Base-by-base conservation (phyloP, 495 filamentous ascomycete genomes). In the Xylaria sp. region DNA sequence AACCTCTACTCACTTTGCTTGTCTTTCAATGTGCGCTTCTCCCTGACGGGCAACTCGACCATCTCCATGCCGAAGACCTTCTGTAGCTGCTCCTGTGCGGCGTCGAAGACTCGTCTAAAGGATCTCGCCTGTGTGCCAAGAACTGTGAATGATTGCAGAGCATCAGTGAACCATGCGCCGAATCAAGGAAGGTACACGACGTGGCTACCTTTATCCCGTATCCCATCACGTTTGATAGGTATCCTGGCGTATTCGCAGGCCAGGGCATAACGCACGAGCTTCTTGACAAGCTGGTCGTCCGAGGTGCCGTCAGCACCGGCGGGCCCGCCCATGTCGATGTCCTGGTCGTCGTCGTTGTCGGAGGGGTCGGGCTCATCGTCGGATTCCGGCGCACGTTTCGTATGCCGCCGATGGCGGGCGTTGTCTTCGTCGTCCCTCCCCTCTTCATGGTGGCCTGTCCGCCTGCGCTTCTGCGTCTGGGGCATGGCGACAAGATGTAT, bases 241-340 rank as follows among this genome's bases (percentile, higher is more conserved):
- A 87, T 84, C 19, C 96, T 88, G n/a, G 92, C 86, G 79, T 92
- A 97, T 78, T 98, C 96, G 82, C 93, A 93, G 3, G 95, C 89
- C 7, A 98, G 79, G 3, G 94, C 96, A 53, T 97, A 88, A n/a
- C 96, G 90, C 24, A 98, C 91, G 58, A 99, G 82, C 73, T 94
- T 97, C 81, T 97, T 98, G 40, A 93, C 89, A 74, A 95, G 84
- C 71, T 92, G 89, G 62, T 91, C 88, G 5, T 83, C 82, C 73
- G 81, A 88, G 37, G 58, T 70, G 9, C 71, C 66, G 7, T 84
- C 82, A 73, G 81, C 88, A 33, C 73, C 72, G 12, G 75, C 65
- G 5, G 59, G 33, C 40, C 48, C 71, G 40, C 75, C 81, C 77
- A 84, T 85, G 3, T 75, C 75, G 53, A 80, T 75, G 61, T 82